These are phyloP conservation scores for Lepiota subincarnata DNA, from an alignment of 768 basidiomycete species.

Conservation along the genomic window DNA sequence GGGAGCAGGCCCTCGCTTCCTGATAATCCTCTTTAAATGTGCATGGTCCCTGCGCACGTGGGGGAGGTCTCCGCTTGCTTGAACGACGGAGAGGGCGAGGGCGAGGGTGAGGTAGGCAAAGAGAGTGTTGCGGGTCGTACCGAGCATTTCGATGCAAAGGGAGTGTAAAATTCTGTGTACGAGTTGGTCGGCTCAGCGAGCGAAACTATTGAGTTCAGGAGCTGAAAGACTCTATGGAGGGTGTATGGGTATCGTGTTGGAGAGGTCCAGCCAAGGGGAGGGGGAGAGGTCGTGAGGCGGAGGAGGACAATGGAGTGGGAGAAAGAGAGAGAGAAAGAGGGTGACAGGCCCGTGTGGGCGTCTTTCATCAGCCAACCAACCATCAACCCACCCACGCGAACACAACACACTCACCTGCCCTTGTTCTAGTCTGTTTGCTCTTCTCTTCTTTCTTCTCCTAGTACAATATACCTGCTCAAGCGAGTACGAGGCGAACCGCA, in stretches of 20 bases:
- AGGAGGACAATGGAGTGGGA: neutral
- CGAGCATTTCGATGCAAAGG: slow-evolving; percentile 5
- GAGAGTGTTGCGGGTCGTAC: slow-evolving; percentile 39
- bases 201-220: slow-evolving; percentile 38
- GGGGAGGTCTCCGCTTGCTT: slow-evolving; percentile 38
- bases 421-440: too few relatives aligned
- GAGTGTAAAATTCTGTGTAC: neutral
- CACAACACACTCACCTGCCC: slow-evolving; percentile 2
- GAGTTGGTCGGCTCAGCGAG: slow-evolving; percentile 12
- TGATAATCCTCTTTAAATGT: slow-evolving; percentile 61
- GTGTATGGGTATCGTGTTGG: slow-evolving; percentile 3
- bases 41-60: slow-evolving; percentile 51
- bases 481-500: neutral
- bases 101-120: slow-evolving; percentile 56
- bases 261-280: slow-evolving; percentile 8
- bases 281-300: neutral
- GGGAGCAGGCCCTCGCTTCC: slow-evolving; percentile 47
- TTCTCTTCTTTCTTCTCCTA: neutral
- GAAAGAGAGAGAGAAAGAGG: slow-evolving; percentile 16
- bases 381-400: slow-evolving; percentile 1
- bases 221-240: slow-evolving; percentile 14
- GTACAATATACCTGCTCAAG: neutral
- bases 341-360: slow-evolving; percentile 10
- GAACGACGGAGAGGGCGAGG: slow-evolving; percentile 42
- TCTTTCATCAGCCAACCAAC: slow-evolving; percentile 2